phyloP scores from a whole-genome alignment of 176 grass and related monocot genomes.

The Coix lacrymajobi region DNA sequence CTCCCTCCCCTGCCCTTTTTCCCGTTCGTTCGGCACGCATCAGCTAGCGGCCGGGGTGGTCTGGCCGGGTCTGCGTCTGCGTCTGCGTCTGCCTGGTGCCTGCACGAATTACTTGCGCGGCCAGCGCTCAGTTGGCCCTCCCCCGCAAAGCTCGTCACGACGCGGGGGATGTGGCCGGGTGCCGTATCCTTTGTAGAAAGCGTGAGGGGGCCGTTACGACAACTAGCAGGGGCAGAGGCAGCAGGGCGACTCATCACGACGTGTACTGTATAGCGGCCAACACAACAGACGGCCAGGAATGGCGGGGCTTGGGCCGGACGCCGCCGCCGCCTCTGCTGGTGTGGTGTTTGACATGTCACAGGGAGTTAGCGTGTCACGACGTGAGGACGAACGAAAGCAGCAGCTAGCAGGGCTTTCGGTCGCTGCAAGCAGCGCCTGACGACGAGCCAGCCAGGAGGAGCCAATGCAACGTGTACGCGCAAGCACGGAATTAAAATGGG shows the following conservation, averaged over 20 bases:
- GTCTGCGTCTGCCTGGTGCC: background rate
- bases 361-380: conserved; percentile 20
- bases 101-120: background rate
- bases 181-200: background rate
- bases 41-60: too few species aligned
- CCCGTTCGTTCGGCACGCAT: too few species aligned
- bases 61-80: background rate
- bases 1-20: too few species aligned
- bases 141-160: background rate
- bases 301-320: background rate
- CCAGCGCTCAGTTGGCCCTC: background rate
- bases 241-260: too few species aligned
- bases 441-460: background rate
- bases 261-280: too few species aligned
- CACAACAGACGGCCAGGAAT: background rate
- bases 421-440: background rate
- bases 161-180: background rate
- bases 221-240: background rate
- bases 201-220: conserved; percentile 24
- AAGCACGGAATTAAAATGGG: background rate
- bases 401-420: background rate
- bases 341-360: conserved; percentile 20
- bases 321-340: background rate
- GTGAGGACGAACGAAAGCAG: background rate
- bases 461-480: background rate